Conservation (phyloP, 768 basidiomycete genomes). For the Boletus pseudopeckii region DNA sequence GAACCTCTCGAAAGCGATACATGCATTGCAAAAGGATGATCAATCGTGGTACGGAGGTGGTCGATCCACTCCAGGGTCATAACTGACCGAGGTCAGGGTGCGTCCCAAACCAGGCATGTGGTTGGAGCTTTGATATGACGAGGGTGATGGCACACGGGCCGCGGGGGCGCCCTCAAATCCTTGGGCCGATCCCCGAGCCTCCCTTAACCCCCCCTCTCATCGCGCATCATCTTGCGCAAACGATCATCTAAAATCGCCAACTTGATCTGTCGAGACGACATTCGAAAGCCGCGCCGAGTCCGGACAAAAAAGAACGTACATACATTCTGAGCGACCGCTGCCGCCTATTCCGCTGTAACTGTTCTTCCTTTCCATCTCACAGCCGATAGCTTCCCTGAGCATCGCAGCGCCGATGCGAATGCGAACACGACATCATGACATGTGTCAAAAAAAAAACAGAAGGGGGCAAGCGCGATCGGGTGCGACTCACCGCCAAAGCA, state of each 20-base stretch:
- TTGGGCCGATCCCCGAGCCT: constrained; percentile 34
- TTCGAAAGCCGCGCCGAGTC: background rate
- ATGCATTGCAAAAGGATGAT: background rate
- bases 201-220: constrained; percentile 50
- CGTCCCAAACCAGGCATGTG: constrained; percentile 29
- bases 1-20: background rate
- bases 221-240: constrained; percentile 47
- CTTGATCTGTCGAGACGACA: constrained; percentile 51
- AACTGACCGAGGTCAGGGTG: constrained; percentile 8
- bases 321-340: constrained; percentile 56
- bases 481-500: constrained; percentile 52
- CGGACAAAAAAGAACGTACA: background rate
- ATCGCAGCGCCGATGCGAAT: constrained; percentile 57
- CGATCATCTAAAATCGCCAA: constrained; percentile 79
- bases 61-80: constrained; percentile 12
- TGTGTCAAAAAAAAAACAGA: too few species aligned
- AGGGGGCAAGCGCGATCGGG: too few species aligned
- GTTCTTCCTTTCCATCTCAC: constrained; percentile 49
- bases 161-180: background rate
- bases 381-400: constrained; percentile 56
- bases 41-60: constrained; percentile 21
- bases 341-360: constrained; percentile 44
- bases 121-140: background rate
- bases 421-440: too few species aligned
- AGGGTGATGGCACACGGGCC: background rate